Evolutionary conservation across 768 basidiomycete species (phyloP).

Genomic region (Calocybe gangraenosa): DNA sequence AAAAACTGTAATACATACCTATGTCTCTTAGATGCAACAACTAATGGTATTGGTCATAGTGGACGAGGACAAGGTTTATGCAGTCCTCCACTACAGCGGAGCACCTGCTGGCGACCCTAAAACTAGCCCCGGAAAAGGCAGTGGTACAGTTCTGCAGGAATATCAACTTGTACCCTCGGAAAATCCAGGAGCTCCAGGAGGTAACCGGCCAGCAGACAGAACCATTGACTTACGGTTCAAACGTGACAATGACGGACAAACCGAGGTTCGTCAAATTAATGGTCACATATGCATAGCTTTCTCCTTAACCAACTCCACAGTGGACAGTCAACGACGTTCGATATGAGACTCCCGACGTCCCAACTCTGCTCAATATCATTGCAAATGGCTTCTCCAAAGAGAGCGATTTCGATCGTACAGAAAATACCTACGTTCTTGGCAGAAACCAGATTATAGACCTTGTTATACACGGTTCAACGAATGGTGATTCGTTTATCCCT

Average conservation of each 20-base stretch:
- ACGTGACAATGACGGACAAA: constrained; percentile 31
- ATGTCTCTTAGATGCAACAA: neutral
- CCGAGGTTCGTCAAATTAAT: constrained; percentile 19
- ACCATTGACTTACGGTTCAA: constrained; percentile 6
- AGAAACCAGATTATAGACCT: constrained; percentile 20
- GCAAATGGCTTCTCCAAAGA: constrained; percentile 13
- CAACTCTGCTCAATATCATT: constrained; percentile 21
- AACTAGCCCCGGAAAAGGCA: constrained; percentile 2
- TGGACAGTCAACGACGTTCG: constrained; percentile 16
- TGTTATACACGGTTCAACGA: constrained; percentile 19
- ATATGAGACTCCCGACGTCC: constrained; percentile 18
- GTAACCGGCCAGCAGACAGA: constrained; percentile 13
- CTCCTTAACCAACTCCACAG: constrained; percentile 3
- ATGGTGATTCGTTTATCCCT: constrained; percentile 13
- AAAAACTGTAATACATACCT: neutral
- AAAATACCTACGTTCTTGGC: constrained; percentile 19
- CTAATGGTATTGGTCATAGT: constrained; percentile 17
- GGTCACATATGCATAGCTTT: constrained; percentile 4
- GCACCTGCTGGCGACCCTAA: constrained; percentile 32
- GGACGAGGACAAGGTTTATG: constrained; percentile 28
- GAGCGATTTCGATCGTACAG: constrained; percentile 14
- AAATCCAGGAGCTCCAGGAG: constrained; percentile 26
- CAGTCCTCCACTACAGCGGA: constrained; percentile 38
- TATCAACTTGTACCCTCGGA: constrained; percentile 26
- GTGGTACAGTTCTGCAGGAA: constrained; percentile 7